Evolutionary conservation across 495 filamentous ascomycete species (phyloP).

Genomic region (Parachaetomium inaequale): DNA sequence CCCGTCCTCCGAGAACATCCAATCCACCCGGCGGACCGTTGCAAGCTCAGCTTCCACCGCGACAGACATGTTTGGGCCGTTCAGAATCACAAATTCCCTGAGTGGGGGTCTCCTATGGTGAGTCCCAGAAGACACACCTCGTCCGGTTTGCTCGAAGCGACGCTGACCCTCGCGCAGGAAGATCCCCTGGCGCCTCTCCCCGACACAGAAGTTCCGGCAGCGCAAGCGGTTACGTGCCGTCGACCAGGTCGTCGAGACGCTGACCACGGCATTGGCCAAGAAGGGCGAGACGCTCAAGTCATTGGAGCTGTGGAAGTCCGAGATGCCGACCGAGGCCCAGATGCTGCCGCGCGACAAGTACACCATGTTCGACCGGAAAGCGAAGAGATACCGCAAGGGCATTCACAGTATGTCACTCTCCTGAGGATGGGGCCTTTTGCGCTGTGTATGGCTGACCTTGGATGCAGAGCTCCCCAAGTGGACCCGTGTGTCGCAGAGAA

Average conservation of each 20-base stretch:
- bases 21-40: slow-evolving; percentile 12
- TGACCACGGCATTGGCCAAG: slow-evolving; percentile 71
- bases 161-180: slow-evolving; percentile 62
- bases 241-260: slow-evolving; percentile 72
- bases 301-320: slow-evolving; percentile 81
- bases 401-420: slow-evolving; percentile 77
- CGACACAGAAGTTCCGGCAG: slow-evolving; percentile 84
- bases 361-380: slow-evolving; percentile 94
- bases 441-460: slow-evolving; percentile 16
- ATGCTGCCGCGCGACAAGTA: slow-evolving; percentile 98
- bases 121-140: background rate
- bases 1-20: background rate
- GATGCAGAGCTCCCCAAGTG: slow-evolving; percentile 82
- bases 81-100: slow-evolving; percentile 72
- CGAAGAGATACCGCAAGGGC: slow-evolving; percentile 90
- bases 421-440: slow-evolving; percentile 17
- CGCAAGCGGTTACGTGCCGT: slow-evolving; percentile 80
- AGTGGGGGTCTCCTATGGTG: slow-evolving; percentile 84
- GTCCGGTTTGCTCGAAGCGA: background rate
- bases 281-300: slow-evolving; percentile 65
- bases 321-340: slow-evolving; percentile 95
- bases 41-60: slow-evolving; percentile 22
- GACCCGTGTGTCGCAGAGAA: slow-evolving; percentile 86
- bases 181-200: slow-evolving; percentile 93
- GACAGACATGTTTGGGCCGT: slow-evolving; percentile 68